Conservation (phyloP, 2,329 filamentous ascomycete species). For the Pestalotiopsis sp. region DNA sequence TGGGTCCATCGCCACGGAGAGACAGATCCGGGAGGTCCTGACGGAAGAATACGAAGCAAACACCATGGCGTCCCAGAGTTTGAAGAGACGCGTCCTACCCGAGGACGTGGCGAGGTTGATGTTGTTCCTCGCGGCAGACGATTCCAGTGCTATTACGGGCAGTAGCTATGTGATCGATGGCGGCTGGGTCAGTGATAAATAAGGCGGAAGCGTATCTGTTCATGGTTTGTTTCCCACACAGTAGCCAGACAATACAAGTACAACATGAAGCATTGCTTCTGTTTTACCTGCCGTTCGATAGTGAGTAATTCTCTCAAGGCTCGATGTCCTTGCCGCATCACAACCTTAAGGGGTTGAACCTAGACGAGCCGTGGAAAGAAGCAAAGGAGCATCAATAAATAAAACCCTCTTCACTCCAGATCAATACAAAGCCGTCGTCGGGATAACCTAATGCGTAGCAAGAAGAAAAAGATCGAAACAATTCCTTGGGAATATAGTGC, state of each 20-base stretch:
- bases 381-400: no score
- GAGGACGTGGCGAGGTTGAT: constrained; percentile 46
- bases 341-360: not conserved
- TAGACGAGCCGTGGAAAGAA: not conserved
- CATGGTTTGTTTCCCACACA: not conserved
- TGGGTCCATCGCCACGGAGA: constrained; percentile 44
- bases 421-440: no score
- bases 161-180: constrained; percentile 40
- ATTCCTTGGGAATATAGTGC: no score
- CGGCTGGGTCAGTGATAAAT: constrained; percentile 32
- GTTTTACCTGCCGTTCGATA: not conserved
- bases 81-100: constrained; percentile 41
- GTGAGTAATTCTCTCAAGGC: not conserved
- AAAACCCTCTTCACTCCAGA: no score
- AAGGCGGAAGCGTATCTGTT: not conserved
- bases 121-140: constrained; percentile 45
- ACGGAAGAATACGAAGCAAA: constrained; percentile 38
- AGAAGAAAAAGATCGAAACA: no score
- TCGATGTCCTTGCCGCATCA: not conserved
- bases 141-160: constrained; percentile 46
- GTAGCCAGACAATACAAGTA: not conserved
- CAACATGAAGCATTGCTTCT: not conserved
- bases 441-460: no score
- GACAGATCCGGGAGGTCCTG: constrained; percentile 42
- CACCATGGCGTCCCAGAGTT: constrained; percentile 39